These are phyloP conservation scores for Amanita phalloides DNA, from an alignment of 768 basidiomycete species.

Conservation along the genomic window DNA sequence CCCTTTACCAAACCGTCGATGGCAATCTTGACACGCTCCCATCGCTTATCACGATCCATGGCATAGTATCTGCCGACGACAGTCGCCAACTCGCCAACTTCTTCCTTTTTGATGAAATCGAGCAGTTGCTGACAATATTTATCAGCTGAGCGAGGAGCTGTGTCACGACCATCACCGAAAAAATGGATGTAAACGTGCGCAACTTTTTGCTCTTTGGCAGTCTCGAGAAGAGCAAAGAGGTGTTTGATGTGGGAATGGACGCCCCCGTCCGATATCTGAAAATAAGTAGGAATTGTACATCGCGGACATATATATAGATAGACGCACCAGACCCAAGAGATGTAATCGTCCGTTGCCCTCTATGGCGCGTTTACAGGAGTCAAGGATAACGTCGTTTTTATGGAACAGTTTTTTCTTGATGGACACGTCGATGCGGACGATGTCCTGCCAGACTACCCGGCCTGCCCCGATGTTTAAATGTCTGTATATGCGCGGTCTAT, in stretches of 20 bases:
- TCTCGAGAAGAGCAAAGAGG: constrained; percentile 82
- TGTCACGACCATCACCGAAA: constrained; percentile 92
- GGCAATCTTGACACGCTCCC: constrained; percentile 89
- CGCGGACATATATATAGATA: neutral
- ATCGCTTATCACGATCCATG: constrained; percentile 95
- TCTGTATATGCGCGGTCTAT: constrained; percentile 24
- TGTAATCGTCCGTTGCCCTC: constrained; percentile 77
- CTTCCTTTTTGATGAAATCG: constrained; percentile 67
- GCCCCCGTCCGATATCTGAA: constrained; percentile 84
- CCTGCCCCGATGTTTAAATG: constrained; percentile 95
- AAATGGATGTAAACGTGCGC: constrained; percentile 89
- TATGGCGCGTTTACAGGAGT: constrained; percentile 69
- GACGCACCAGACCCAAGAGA: constrained; percentile 71
- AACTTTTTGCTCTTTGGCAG: constrained; percentile 77
- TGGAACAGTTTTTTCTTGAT: constrained; percentile 88
- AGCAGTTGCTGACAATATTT: constrained; percentile 70
- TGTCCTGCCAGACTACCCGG: constrained; percentile 95
- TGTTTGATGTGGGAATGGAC: constrained; percentile 95
- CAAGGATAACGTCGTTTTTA: constrained; percentile 63
- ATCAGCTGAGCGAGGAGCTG: constrained; percentile 75
- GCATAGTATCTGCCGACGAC: constrained; percentile 90
- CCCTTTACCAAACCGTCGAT: constrained; percentile 78
- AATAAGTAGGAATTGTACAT: neutral
- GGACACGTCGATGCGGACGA: constrained; percentile 86
- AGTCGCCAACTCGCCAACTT: constrained; percentile 74